A percentile compares a stretch with the other conserved stretches of the same genome.
Conservation (phyloP, 208 protist genomes). For the Trypanosomatidae sp. region DNA sequence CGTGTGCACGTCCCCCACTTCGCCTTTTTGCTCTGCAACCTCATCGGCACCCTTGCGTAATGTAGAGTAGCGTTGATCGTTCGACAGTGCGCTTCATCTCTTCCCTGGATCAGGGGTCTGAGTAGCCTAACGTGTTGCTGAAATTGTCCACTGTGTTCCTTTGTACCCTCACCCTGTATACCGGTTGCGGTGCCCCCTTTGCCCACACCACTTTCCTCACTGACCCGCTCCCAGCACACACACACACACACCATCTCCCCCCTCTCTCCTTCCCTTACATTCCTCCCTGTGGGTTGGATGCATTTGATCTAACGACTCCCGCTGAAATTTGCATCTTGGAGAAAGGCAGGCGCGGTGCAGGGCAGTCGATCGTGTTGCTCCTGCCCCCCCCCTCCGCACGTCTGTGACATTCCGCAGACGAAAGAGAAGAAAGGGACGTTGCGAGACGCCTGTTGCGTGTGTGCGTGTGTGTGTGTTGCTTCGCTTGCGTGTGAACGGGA, state of each 20-base stretch:
- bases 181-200: not conserved
- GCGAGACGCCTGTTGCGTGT: not conserved
- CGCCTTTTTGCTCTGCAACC: not conserved
- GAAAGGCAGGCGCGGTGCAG: not conserved
- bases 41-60: not conserved
- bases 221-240: not conserved
- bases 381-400: not conserved
- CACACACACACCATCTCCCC: not conserved
- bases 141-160: not conserved
- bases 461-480: not conserved
- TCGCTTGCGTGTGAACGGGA: not conserved
- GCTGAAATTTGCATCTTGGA: not conserved
- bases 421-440: not conserved
- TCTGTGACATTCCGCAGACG: constrained; percentile 1
- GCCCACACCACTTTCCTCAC: not conserved
- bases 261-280: not conserved
- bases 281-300: not conserved
- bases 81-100: not conserved
- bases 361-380: not conserved
- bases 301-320: not conserved
- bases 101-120: not conserved
- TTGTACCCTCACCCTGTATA: not conserved
- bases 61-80: not conserved
- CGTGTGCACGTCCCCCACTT: not conserved
- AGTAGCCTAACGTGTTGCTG: not conserved